These are phyloP conservation scores for Geotrichum histeridarum DNA, from an alignment of 1,139 yeast genomes.

Conservation along the genomic window DNA sequence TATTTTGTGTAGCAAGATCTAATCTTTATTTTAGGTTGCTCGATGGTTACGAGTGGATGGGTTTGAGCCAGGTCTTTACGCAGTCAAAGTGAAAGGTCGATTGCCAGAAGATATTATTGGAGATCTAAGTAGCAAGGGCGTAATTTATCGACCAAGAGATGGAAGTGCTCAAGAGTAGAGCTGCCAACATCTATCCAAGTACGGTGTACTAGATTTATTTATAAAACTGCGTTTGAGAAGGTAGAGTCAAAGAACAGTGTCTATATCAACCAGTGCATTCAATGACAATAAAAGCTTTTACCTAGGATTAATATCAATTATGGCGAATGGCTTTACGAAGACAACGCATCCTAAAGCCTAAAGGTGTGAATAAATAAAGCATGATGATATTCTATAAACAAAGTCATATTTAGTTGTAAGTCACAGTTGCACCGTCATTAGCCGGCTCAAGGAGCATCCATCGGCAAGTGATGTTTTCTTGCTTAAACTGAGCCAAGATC, in stretches of 20 bases:
- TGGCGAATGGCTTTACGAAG: too few species aligned
- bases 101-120: conserved; percentile 80
- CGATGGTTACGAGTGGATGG: conserved; percentile 92
- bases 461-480: conserved; percentile 62
- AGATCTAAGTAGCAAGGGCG: conserved; percentile 65
- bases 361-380: not conserved
- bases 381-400: not conserved
- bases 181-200: too few species aligned
- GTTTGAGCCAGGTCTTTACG: conserved; percentile 85
- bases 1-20: not conserved
- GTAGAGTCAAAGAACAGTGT: too few species aligned
- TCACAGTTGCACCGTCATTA: conserved; percentile 63
- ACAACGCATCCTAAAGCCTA: too few species aligned
- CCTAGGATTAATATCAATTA: too few species aligned
- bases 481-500: conserved; percentile 62
- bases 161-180: conserved; percentile 80
- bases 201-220: too few species aligned
- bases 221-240: too few species aligned
- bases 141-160: conserved; percentile 89
- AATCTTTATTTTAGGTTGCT: conserved; percentile 45
- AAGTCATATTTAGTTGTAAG: conserved; percentile 7
- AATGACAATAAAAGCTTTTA: too few species aligned
- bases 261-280: too few species aligned
- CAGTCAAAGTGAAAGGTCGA: conserved; percentile 88
- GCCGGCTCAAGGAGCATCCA: conserved; percentile 88